Conservation (phyloP, 495 filamentous ascomycete genomes). For the Entonaema liquescens region DNA sequence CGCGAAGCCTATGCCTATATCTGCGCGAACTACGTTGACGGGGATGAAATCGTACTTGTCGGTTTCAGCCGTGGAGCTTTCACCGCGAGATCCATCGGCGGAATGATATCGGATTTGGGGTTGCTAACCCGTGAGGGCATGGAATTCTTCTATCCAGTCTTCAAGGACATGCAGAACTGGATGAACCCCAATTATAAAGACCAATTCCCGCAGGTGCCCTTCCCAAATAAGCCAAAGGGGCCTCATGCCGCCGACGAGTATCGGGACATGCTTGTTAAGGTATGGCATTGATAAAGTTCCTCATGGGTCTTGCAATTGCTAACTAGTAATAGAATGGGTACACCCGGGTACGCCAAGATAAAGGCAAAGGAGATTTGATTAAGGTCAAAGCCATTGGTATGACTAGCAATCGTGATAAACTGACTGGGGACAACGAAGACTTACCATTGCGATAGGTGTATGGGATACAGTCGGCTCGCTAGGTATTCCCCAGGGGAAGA, state of each 20-base stretch:
- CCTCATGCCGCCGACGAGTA: constrained; percentile 46
- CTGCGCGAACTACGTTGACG: constrained; percentile 69
- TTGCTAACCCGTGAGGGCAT: constrained; percentile 71
- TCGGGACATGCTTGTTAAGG: constrained; percentile 48
- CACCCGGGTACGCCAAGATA: constrained; percentile 49
- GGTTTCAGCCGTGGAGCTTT: constrained; percentile 81
- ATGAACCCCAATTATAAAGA: constrained; percentile 61
- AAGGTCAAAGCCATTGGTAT: constrained; percentile 58
- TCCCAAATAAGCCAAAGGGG: constrained; percentile 65
- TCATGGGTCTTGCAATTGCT: constrained; percentile 39
- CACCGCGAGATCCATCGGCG: constrained; percentile 71
- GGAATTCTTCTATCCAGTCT: constrained; percentile 70
- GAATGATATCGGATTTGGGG: constrained; percentile 68
- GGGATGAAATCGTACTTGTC: constrained; percentile 74
- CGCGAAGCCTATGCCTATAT: constrained; percentile 73
- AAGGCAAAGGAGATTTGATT: constrained; percentile 50
- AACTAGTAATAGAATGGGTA: constrained; percentile 45
- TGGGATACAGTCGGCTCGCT: constrained; percentile 71
- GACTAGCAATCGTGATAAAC: not conserved
- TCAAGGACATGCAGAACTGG: constrained; percentile 68
- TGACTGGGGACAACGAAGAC: not conserved
- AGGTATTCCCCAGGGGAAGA: constrained; percentile 57
- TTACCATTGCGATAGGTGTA: constrained; percentile 47
- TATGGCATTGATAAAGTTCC: constrained; percentile 34
- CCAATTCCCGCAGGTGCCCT: constrained; percentile 65